Base-by-base conservation (phyloP, 2,329 filamentous ascomycete genomes). In the Microcera coccophila region DNA sequence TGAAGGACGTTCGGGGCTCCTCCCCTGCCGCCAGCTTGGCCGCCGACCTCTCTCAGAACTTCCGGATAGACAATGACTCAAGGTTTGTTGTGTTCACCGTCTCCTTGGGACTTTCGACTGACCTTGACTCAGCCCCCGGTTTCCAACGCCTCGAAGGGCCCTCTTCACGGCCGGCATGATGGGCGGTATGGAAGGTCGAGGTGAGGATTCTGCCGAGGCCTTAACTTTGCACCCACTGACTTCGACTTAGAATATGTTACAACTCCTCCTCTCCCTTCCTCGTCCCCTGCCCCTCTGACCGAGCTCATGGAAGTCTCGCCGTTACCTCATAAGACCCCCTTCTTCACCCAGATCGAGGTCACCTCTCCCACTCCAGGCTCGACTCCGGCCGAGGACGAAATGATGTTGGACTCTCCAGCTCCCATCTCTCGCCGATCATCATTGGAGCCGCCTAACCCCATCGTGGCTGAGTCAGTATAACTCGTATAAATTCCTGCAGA, bases 271-370 rank as follows among this genome's bases (percentile, higher is more conserved):
- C 74, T 95, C 39, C 83, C 69, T 3, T 86, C 88, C 2, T 96
- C 90, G 5, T 95, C 91, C 34, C 90, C 90, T 5, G 81, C 79
- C 42, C 77, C 78, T 26, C 67, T 75, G 41, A 77, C 79, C 47
- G 90, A 95, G 64, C 75, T 81, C 42, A 95, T 97, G 89, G 90
- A 97, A 61, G 83, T 96, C 65, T 96, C 91, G 34, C 91, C 93
- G 29, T 70, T 97, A 31, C 90, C 90, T 47, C 89, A 95, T 72
- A 96, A 95, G 72, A 73, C 78, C 21, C 77, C 85, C 11, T 90
- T 81, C 59, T 68, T 75, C 67, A 65, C 74, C 21, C 76, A 85
- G 53, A 73, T 87, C 49, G 82, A 85, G 52, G 67, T 88, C 41
- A 77, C 81, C 21, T 90, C 87, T 21, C 87, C 89, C 2, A 85